Evolutionary conservation across 2,329 filamentous ascomycete species (phyloP).

Genomic region (Monascus ruber): DNA sequence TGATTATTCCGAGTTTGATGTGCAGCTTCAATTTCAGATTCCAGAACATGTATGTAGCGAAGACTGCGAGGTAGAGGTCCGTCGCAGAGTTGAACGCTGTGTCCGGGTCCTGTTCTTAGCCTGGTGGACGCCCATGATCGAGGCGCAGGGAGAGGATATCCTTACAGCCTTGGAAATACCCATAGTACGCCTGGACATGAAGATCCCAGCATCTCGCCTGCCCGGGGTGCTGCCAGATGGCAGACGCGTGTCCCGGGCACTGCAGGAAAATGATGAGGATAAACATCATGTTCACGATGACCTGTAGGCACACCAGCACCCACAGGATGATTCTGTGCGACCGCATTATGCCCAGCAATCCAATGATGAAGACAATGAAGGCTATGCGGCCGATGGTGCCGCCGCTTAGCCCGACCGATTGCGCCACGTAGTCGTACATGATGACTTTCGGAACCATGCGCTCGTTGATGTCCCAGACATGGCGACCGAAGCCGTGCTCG

Average conservation of each 20-base stretch:
- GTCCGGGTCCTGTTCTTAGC: too few relatives aligned
- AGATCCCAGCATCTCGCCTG: constrained; percentile 11
- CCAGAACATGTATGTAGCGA: constrained; percentile 21
- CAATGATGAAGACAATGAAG: constrained; percentile 14
- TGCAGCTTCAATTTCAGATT: constrained; percentile 18
- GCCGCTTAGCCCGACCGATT: constrained; percentile 13
- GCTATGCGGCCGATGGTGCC: constrained; percentile 12
- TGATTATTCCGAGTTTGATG: constrained; percentile 19
- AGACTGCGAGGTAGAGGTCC: constrained; percentile 20
- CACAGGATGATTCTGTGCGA: constrained; percentile 9
- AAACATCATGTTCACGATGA: constrained; percentile 12
- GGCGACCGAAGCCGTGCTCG: constrained; percentile 10
- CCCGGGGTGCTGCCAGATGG: constrained; percentile 11
- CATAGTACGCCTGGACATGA: constrained; percentile 14
- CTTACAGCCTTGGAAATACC: constrained; percentile 13
- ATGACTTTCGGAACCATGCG: constrained; percentile 7
- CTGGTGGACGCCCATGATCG: too few relatives aligned
- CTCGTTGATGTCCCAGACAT: constrained; percentile 3
- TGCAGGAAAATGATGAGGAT: constrained; percentile 15
- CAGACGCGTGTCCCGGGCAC: constrained; percentile 12
- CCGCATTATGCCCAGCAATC: constrained; percentile 8
- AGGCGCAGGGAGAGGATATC: too few relatives aligned
- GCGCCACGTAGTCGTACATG: constrained; percentile 14
- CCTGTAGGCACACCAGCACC: constrained; percentile 10
- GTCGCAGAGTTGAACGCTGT: constrained; percentile 15